Evolutionary conservation across 768 basidiomycete species (phyloP), one percentile per base, ranked within the genome.

Genomic region (Collybia mongolica): DNA sequence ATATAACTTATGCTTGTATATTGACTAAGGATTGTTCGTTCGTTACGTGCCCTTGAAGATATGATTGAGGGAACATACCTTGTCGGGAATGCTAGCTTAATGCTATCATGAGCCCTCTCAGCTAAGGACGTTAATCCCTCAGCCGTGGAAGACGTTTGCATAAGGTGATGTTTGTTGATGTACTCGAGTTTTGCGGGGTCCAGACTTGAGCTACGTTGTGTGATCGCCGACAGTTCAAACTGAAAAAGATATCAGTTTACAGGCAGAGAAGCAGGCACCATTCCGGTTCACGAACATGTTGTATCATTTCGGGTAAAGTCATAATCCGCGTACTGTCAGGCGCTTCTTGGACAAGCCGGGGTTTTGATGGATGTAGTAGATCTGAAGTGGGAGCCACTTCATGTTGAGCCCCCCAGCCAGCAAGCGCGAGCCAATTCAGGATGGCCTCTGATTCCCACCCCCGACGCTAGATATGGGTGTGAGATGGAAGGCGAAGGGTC

Each of bases 371-470:
- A 46, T 35, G 60, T 35, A 46, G 45, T 18, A 62, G 52, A 4
- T 65, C 45, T 37, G 63, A 46, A 28, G 68, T 54, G 17, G 53
- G 19, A 0, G 59, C 39, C 11, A 54, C 40, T 42, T 72, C 67
- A 38, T 74, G 75, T 7, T 78, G 73, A 8, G 77, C 81, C 19
- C 93, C 91, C 91, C 95, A 98, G 1, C 97, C 95, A n/a, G 92
- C 86, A 15, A 98, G 72, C 5, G 92, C 92, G 6, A 98, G 79
- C 86, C 95, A 98, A 60, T 98, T 98, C 20, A 95, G 68, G 12
- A 99, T 67, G 2, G 94, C 93, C 38, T 78, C 77, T 0, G 93
- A 90, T 61, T 98, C 95, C 86, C 92, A 98, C 0, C 93, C 95
- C 40, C 83, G 76, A 57, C 80, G 72, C 94, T 96, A 56, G 17